These are phyloP conservation scores for Fusarium sp. DNA, from an alignment of 2,329 filamentous ascomycete genomes.

Conservation along the genomic window DNA sequence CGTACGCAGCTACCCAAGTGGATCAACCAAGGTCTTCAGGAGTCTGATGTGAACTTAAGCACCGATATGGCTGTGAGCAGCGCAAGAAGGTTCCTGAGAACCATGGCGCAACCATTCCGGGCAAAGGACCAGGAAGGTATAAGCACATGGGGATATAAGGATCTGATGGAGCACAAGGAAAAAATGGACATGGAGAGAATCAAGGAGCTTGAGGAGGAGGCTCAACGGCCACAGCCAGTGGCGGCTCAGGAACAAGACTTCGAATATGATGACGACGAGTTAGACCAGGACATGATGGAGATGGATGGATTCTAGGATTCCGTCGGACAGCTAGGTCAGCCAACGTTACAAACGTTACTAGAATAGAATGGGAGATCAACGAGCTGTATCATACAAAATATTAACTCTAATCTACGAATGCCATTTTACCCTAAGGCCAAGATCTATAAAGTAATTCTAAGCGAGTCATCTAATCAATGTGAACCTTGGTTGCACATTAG, in stretches of 20 bases:
- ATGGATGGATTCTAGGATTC: constrained; percentile 54
- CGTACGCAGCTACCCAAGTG: constrained; percentile 91
- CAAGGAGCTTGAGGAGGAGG: constrained; percentile 67
- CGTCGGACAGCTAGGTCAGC: background rate
- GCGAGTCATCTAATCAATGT: background rate
- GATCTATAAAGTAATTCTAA: constrained; percentile 13
- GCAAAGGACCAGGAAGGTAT: constrained; percentile 89
- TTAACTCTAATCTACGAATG: constrained; percentile 17
- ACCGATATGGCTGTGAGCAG: constrained; percentile 94
- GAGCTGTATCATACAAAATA: constrained; percentile 33
- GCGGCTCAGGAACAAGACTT: constrained; percentile 56
- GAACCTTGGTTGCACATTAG: background rate
- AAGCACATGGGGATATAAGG: constrained; percentile 88
- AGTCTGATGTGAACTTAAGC: constrained; percentile 89
- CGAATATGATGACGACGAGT: constrained; percentile 66
- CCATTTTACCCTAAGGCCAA: background rate
- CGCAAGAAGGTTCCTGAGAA: constrained; percentile 88
- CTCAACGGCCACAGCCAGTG: constrained; percentile 44
- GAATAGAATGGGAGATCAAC: constrained; percentile 5
- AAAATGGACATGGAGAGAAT: constrained; percentile 79
- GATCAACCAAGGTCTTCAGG: constrained; percentile 90
- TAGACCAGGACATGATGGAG: constrained; percentile 70
- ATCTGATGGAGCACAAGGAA: constrained; percentile 82
- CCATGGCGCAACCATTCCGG: constrained; percentile 92
- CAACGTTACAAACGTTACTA: background rate